Base-by-base conservation (phyloP, 805 yeast genomes). In the Ogataea dorogensis region DNA sequence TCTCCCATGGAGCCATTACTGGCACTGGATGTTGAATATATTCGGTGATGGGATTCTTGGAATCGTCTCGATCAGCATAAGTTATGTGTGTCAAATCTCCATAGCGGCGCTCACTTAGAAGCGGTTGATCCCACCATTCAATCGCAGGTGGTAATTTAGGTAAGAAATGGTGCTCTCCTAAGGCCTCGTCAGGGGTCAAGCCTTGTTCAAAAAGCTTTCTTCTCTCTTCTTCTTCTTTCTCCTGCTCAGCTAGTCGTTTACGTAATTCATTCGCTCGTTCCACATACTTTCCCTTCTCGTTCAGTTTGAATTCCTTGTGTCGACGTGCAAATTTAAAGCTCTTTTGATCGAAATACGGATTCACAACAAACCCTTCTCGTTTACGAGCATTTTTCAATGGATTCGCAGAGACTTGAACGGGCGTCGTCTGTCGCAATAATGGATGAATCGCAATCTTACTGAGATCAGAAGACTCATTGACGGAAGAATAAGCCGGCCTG, bases 51-150 rank as follows among this genome's bases (percentile, higher is more conserved):
- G 84, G 81, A 25, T 56, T 55, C 12, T 65, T 66, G 11, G 63
- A 65, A 14, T 58, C 58, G 9, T 57, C 58, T n/a, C 46, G 47
- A n/a, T 55, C 66, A 23, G 62, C 61, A 32, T 65, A 64, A 9
- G 64, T 58, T 1, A 62, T 33, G 10, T 61, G 63, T 5, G 58
- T 51, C n/a, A 68, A 40, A 24, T 64, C 51, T 2, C 54, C 55
- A 46, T 74, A 70, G 25, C 53, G 53, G 3, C 59, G 58, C 9
- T 46, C 49, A 24, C 56, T 56, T 2, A 83, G 47, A 31, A 76
- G 73, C 2, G 76, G 76, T 36, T 61, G 56, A 61, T 91, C 96
- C 97, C 97, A 91, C 96, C 96, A 87, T 58, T 88, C 96, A 2
- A 79, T 59, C 2, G 39, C 43, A 0, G 95, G 95, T 1, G 89